Base-by-base conservation (phyloP, 345 rosid genomes). In the Microcos paniculata region DNA sequence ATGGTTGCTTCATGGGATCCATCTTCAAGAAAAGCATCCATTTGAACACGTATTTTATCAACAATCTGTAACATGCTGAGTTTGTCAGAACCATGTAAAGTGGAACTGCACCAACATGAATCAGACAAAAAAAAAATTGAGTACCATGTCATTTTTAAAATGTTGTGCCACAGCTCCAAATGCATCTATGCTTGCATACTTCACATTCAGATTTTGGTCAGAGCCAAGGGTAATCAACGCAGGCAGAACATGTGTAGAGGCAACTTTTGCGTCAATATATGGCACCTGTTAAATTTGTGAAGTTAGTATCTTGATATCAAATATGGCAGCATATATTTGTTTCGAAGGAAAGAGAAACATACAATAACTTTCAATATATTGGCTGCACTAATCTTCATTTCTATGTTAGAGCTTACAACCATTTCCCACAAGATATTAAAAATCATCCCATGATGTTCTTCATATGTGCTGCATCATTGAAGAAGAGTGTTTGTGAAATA, bases 11-110 rank as follows among this genome's bases (percentile, higher is more conserved):
- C 99, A 85, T 93, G 96, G 49, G 99, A 91, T 73, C 99, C 99
- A 82, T 95, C 99, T 84, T 95, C 99, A 64, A 95, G 93, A 86
- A 95, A 95, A 40, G 98, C 98, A 87, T 95, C 99, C 99, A 95
- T 95, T 87, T 95, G 99, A 80, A 95, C 90, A 59, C 92, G 88
- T 83, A 95, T 95, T 86, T 95, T 95, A 74, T 95, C 99, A 84
- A 93, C 97, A 84, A 95, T 91, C 99, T 93, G 90, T 81, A 77
- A 57, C 64, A 82, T 78, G 40, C 11, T 2, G 52, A 55, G 78
- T 67, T 76, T 51, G 56, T 75, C 23, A 80, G 84, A 26, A 52
- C 48, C 6, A 14, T 45, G 49, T 55, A 51, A 31, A 38, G 70
- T 7, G 6, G 33, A 63, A 73, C 14, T 58, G 52, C 69, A 58